A percentile compares a stretch with the other conserved stretches of the same genome.
phyloP scores from a whole-genome alignment of 257 asterid species.

The Mentha longifolia region DNA sequence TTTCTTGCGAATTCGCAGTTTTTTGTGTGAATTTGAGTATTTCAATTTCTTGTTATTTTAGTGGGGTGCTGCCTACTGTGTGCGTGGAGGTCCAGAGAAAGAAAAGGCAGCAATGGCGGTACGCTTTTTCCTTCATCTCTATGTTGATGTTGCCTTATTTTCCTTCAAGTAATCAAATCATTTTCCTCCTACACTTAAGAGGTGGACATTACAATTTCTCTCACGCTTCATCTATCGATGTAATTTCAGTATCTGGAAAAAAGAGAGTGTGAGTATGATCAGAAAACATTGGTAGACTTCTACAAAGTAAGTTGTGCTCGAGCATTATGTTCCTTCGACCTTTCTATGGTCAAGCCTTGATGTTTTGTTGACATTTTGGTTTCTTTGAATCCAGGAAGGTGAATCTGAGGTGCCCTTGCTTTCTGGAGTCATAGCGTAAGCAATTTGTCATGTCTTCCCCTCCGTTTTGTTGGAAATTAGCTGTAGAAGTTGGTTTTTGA shows the following conservation, averaged over 20 bases:
- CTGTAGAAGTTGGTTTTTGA: neutral
- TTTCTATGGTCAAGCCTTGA: neutral
- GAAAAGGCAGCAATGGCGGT: constrained; percentile 85
- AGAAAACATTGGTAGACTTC: constrained; percentile 70
- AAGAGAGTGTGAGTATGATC: constrained; percentile 92
- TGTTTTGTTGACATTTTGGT: neutral
- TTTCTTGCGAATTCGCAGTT: neutral
- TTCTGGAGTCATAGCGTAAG: constrained; percentile 81
- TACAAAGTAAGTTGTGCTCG: constrained; percentile 52
- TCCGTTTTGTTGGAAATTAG: neutral
- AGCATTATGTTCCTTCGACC: neutral
- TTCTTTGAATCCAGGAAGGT: constrained; percentile 54
- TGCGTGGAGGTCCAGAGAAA: constrained; percentile 79
- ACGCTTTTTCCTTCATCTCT: constrained; percentile 25
- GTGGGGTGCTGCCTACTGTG: constrained; percentile 97
- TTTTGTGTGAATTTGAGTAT: neutral
- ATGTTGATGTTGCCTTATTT: constrained; percentile 22
- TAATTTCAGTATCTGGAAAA: constrained; percentile 67
- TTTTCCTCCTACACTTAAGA: neutral
- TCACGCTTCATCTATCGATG: constrained; percentile 6
- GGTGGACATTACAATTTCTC: neutral
- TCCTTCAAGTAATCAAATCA: neutral
- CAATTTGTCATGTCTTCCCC: neutral
- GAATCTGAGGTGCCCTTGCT: constrained; percentile 59
- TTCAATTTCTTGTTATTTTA: constrained; percentile 27